Evolutionary conservation across 2,329 filamentous ascomycete genomes (phyloP).

Genomic region (Penicillium frequentans): DNA sequence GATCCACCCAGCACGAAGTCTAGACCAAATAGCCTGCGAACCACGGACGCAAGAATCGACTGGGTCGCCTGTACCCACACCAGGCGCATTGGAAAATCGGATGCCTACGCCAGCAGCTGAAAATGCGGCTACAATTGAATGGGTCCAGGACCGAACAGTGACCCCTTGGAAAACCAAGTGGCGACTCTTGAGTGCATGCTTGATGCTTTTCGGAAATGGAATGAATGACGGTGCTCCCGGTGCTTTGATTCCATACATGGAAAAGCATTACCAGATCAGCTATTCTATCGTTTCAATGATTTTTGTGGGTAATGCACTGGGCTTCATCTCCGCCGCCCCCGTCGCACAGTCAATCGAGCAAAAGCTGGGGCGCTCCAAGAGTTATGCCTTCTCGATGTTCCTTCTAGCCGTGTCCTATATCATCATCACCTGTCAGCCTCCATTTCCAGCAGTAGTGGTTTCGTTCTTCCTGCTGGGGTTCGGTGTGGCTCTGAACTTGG

Average conservation of each 20-base stretch:
- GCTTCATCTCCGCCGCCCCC: conserved; percentile 72
- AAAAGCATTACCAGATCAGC: conserved; percentile 71
- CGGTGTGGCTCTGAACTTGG: conserved; percentile 52
- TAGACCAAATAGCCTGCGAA: neutral
- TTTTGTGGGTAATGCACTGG: conserved; percentile 74
- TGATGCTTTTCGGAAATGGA: conserved; percentile 68
- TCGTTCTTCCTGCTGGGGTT: conserved; percentile 68
- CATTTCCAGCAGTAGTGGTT: conserved; percentile 66
- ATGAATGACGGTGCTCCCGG: conserved; percentile 75
- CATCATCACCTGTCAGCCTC: conserved; percentile 65
- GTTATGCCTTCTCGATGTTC: conserved; percentile 59
- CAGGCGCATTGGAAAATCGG: conserved; percentile 14
- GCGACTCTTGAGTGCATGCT: conserved; percentile 63
- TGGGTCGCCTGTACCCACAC: conserved; percentile 5
- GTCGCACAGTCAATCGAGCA: conserved; percentile 64
- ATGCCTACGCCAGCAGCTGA: conserved; percentile 5
- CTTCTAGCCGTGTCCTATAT: conserved; percentile 63
- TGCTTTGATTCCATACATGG: conserved; percentile 78
- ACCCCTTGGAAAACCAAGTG: conserved; percentile 60
- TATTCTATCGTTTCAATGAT: conserved; percentile 79
- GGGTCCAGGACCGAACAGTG: conserved; percentile 12
- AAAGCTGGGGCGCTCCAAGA: conserved; percentile 64
- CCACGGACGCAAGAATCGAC: neutral
- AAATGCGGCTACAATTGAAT: conserved; percentile 6
- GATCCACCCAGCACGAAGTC: conserved; percentile 10